Conservation (phyloP, 176 grass and related monocot genomes). For the Elaeis guineensis region DNA sequence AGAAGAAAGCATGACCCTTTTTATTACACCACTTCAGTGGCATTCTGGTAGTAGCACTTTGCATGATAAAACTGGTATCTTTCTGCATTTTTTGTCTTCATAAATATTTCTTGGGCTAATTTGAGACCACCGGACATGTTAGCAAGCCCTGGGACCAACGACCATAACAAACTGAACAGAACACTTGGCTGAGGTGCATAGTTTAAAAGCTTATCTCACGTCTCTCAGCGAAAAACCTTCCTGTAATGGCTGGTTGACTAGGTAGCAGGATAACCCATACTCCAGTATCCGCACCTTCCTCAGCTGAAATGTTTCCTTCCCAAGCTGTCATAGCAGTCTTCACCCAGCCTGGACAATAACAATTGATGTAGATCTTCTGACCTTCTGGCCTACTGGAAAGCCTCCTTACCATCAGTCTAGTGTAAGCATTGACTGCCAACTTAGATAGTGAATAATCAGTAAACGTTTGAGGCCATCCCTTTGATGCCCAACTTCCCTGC, state of each 20-base stretch:
- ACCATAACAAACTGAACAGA: no score
- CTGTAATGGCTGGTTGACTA: constrained; percentile 29
- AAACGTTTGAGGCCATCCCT: constrained; percentile 72
- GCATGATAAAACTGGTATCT: no score
- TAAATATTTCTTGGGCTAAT: no score
- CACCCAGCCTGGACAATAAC: constrained; percentile 94
- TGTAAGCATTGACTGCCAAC: constrained; percentile 80
- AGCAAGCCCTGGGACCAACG: no score
- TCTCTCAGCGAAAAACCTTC: constrained; percentile 86
- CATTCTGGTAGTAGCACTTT: no score
- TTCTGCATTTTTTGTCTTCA: no score
- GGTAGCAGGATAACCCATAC: constrained; percentile 55
- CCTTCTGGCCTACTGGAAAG: constrained; percentile 30
- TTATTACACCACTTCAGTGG: no score
- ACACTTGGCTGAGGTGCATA: neutral
- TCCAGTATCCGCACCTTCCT: constrained; percentile 77
- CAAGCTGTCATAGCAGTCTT: constrained; percentile 90
- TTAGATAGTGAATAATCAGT: constrained; percentile 85
- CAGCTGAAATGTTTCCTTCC: constrained; percentile 77
- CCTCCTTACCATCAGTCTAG: constrained; percentile 40
- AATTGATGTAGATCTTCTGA: constrained; percentile 73
- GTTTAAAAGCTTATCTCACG: constrained; percentile 72
- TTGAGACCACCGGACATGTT: no score
- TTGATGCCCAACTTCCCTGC: constrained; percentile 44
- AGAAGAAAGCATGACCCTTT: no score